These are phyloP conservation scores for Aureobasidium sp. DNA, from an alignment of 2,329 filamentous ascomycete species.

Conservation along the genomic window DNA sequence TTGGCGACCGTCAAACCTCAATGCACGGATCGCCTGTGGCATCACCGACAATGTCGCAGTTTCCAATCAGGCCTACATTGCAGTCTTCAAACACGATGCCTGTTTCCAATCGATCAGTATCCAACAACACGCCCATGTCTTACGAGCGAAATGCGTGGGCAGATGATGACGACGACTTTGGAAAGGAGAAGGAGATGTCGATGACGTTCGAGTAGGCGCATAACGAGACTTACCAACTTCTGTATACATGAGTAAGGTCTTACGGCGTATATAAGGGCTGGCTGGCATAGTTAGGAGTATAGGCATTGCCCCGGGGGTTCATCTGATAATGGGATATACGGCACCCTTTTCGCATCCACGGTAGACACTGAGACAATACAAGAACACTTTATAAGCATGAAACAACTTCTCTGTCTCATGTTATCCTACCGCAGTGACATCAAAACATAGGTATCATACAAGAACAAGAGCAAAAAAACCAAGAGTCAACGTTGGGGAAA, in stretches of 20 bases:
- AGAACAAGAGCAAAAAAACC: neutral
- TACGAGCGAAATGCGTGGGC: slow-evolving; percentile 38
- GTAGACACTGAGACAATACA: neutral
- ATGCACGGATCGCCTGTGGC: slow-evolving; percentile 12
- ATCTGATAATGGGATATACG: neutral
- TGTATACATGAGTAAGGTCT: neutral
- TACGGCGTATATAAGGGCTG: neutral
- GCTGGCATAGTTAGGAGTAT: neutral
- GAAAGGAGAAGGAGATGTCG: slow-evolving; percentile 37
- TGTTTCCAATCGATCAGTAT: slow-evolving; percentile 13
- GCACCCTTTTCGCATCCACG: neutral
- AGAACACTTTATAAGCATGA: neutral
- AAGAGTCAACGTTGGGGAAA: neutral
- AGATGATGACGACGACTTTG: slow-evolving; percentile 39
- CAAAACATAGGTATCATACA: neutral
- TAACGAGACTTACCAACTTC: neutral
- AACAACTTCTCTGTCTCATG: no score
- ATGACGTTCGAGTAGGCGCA: slow-evolving; percentile 37
- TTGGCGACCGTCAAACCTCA: slow-evolving; percentile 17
- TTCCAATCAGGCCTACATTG: slow-evolving; percentile 15
- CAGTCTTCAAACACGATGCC: slow-evolving; percentile 23
- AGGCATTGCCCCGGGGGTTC: neutral
- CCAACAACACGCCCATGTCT: slow-evolving; percentile 1
- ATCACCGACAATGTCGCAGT: neutral
- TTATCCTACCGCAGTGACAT: no score